phyloP scores from a whole-genome alignment of 2,329 filamentous ascomycete species.

The Aspergillus sp. region DNA sequence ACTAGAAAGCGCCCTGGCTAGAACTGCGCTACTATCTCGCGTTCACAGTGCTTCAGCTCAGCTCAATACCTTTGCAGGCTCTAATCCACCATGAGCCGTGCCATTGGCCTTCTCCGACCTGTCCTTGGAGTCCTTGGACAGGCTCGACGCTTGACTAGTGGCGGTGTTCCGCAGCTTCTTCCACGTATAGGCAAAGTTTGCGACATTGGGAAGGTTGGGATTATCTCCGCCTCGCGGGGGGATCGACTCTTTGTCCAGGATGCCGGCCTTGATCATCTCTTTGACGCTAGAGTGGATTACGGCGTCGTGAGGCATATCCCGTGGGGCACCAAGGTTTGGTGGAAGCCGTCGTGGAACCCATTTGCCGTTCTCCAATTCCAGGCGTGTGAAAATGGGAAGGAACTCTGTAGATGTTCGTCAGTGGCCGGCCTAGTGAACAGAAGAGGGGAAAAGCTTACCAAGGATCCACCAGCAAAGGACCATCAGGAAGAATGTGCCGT shows the following conservation, averaged over 20 bases:
- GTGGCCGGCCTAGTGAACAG: neutral
- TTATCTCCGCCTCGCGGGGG: conserved; percentile 14
- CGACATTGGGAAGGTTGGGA: conserved; percentile 7
- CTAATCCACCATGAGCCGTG: neutral
- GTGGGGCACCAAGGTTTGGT: conserved; percentile 27
- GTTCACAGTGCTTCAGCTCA: neutral
- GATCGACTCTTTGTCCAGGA: conserved; percentile 11
- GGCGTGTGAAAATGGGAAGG: conserved; percentile 29
- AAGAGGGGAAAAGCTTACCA: conserved; percentile 11
- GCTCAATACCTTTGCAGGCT: neutral
- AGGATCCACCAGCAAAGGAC: conserved; percentile 32
- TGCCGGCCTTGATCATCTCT: conserved; percentile 18
- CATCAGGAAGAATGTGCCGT: conserved; percentile 18
- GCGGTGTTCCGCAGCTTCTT: neutral
- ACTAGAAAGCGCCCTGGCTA: neutral
- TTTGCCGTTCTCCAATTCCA: conserved; percentile 29
- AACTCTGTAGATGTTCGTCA: conserved; percentile 18
- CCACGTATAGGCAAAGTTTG: neutral
- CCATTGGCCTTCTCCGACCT: neutral
- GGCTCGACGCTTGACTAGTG: neutral
- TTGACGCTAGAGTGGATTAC: conserved; percentile 25
- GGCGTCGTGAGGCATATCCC: conserved; percentile 28
- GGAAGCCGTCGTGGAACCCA: conserved; percentile 30
- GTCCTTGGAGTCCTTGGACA: neutral
- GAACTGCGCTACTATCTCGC: neutral